Evolutionary conservation across 2,329 filamentous ascomycete genomes (phyloP), one percentile per base, ranked within the genome.

Genomic region (Penicillium verrucosum): DNA sequence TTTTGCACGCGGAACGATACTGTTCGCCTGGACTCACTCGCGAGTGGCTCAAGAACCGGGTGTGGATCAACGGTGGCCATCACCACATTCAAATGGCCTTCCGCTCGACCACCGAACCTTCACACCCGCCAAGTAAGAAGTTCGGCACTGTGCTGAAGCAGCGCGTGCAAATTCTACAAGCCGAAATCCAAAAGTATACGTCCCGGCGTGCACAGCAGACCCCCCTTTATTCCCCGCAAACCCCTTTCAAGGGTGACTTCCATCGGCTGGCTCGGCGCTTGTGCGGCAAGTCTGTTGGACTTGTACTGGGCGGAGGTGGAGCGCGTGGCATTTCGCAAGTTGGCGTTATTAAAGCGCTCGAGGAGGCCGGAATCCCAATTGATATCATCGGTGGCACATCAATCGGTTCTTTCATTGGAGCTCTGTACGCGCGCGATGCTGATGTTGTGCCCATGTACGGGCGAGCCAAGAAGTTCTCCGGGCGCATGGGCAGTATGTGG

Each of bases 401-500:
- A 0, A 99, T 99, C 54, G 94, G 94, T 16, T 86, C 93, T 1
- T 97, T 99, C 71, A 92, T 97, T 52, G 94, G 95, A 8, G 94
- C 90, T 1, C 80, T 99, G 1, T 99, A 99, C 72, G 94, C 95
- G 1, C 89, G 93, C 55, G 94, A 99, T 71, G 94, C 93, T 10
- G 95, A 99, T 69, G 87, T 97, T 1, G 93, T 99, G 5, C 94
- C 94, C 12, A 96, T 97, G 84, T 96, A 96, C 68, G 94, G 94
- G 0, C 85, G 95, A 44, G 92, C 92, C 14, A 99, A 99, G 82
- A 97, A 97, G 72, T 99, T 99, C 73, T 85, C 94, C 0, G 92
- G 94, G 5, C 89, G 95, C n/a, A 99, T 99, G 95, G 91, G 90
- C 43, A 97, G 93, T 74, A 90, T 97, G 77, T 99, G 94, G 94